These are phyloP conservation scores for Beauveria caledonica DNA, from an alignment of 2,329 filamentous ascomycete genomes.

Conservation along the genomic window DNA sequence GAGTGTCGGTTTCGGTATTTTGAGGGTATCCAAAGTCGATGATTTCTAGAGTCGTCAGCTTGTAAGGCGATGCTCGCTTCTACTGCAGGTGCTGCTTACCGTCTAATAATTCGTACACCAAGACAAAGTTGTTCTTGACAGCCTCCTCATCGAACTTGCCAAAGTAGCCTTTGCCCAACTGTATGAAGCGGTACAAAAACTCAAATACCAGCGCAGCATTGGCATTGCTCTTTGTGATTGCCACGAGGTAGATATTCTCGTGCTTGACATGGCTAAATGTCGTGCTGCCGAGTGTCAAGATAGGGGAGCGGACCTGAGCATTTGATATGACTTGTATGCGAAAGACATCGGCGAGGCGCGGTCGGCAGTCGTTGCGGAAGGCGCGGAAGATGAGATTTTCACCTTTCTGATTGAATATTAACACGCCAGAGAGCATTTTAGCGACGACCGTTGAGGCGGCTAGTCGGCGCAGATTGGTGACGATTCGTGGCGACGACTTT, in stretches of 20 bases:
- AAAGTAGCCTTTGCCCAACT: constrained; percentile 91
- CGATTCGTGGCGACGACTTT: neutral
- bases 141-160: constrained; percentile 99
- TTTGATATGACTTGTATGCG: constrained; percentile 99
- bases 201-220: constrained; percentile 98
- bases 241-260: constrained; percentile 97
- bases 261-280: constrained; percentile 99
- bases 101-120: constrained; percentile 95
- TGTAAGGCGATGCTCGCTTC: no score
- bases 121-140: constrained; percentile 99
- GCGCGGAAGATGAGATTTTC: constrained; percentile 99
- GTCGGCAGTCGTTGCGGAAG: constrained; percentile 96
- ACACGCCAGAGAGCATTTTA: constrained; percentile 86
- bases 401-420: constrained; percentile 99
- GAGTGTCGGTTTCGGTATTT: constrained; percentile 95
- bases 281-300: constrained; percentile 92
- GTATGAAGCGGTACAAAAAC: constrained; percentile 87
- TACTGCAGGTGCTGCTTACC: constrained; percentile 39
- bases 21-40: constrained; percentile 98
- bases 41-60: constrained; percentile 56
- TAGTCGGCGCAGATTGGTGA: neutral
- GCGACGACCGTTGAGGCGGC: neutral
- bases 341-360: constrained; percentile 95
- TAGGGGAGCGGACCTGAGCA: constrained; percentile 92
- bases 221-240: constrained; percentile 97